Evolutionary conservation across 768 basidiomycete genomes (phyloP).

Genomic region (Boletus rubescentipes): DNA sequence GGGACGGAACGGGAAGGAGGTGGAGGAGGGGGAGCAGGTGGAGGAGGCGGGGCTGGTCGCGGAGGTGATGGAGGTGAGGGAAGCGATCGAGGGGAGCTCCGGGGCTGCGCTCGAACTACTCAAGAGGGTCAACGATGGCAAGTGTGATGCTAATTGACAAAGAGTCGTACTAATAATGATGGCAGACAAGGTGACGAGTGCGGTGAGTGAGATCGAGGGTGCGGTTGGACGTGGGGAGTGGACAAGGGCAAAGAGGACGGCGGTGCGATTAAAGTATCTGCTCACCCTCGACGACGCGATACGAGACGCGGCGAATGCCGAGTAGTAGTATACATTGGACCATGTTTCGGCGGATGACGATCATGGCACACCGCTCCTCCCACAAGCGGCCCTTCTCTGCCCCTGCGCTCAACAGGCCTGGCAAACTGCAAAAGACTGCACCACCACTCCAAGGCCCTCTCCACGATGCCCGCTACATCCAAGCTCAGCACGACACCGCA

Average conservation of each 20-base stretch:
- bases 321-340: background rate
- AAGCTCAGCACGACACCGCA: conserved; percentile 9
- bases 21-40: conserved; percentile 69
- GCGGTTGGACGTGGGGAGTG: conserved; percentile 57
- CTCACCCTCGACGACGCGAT: conserved; percentile 51
- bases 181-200: conserved; percentile 52
- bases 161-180: too few relatives aligned
- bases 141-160: too few relatives aligned
- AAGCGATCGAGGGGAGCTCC: conserved; percentile 60
- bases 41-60: conserved; percentile 70
- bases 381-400: conserved; percentile 14
- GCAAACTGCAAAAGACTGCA: conserved; percentile 14
- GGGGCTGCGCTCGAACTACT: conserved; percentile 55
- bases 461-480: conserved; percentile 36
- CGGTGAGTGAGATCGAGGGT: conserved; percentile 45
- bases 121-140: conserved; percentile 55
- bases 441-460: conserved; percentile 30
- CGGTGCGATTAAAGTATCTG: conserved; percentile 75
- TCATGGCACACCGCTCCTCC: conserved; percentile 5
- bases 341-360: background rate
- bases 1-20: conserved; percentile 52
- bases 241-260: conserved; percentile 51
- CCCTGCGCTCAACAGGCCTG: conserved; percentile 5
- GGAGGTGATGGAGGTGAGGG: conserved; percentile 77
- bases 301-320: conserved; percentile 25